Conservation (phyloP, 2,329 filamentous ascomycete species). For the Sporothrix dimorphospora region DNA sequence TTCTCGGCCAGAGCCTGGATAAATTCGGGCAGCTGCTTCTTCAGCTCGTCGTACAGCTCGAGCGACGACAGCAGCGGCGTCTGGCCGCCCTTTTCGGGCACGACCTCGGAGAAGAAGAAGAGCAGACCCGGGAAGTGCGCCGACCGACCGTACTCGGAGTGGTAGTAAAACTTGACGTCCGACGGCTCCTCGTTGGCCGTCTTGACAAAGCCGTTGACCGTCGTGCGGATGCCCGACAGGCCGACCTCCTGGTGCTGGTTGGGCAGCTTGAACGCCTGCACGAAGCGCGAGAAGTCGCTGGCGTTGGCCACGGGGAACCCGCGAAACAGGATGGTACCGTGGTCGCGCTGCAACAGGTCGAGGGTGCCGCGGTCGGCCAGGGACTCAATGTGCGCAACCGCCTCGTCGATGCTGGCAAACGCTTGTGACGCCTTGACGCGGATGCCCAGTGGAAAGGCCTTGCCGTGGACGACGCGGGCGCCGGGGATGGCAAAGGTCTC, state of each 20-base stretch:
- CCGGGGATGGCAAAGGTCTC: conserved; percentile 22
- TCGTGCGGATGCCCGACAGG: conserved; percentile 28
- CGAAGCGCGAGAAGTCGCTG: conserved; percentile 14
- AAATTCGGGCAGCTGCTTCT: conserved; percentile 28
- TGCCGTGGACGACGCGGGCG: conserved; percentile 19
- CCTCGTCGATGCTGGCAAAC: conserved; percentile 14
- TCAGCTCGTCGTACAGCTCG: conserved; percentile 30
- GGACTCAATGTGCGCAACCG: conserved; percentile 15
- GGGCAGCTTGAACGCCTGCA: conserved; percentile 24
- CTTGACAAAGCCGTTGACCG: conserved; percentile 25
- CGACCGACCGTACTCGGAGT: conserved; percentile 31
- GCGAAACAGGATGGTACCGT: conserved; percentile 30
- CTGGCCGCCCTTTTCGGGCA: conserved; percentile 29
- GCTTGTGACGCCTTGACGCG: neutral
- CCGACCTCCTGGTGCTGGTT: conserved; percentile 29
- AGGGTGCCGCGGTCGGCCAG: conserved; percentile 4
- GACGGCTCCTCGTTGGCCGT: conserved; percentile 31
- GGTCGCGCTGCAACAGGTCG: conserved; percentile 13
- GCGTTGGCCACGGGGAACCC: conserved; percentile 23
- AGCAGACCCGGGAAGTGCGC: conserved; percentile 29
- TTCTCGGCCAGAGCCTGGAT: conserved; percentile 26
- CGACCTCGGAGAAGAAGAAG: conserved; percentile 29
- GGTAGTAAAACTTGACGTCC: conserved; percentile 28
- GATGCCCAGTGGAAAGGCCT: conserved; percentile 24
- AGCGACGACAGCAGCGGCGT: conserved; percentile 31